Conservation (phyloP, 2,329 filamentous ascomycete genomes). For the Colletotrichum phormii region DNA sequence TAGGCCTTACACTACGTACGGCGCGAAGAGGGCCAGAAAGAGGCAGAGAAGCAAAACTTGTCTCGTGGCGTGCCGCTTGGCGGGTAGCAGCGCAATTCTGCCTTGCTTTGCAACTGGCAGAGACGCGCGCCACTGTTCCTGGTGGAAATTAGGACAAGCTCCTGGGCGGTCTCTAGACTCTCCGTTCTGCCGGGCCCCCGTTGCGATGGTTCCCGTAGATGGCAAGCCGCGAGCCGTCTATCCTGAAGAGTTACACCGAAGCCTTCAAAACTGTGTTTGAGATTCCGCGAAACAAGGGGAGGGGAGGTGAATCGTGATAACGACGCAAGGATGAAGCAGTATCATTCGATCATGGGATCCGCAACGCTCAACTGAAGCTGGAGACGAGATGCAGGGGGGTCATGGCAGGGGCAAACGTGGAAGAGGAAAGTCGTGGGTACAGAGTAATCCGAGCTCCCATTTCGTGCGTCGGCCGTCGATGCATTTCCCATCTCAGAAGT, state of each 20-base stretch:
- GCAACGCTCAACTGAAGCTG: constrained; percentile 12
- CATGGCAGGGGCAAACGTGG: constrained; percentile 11
- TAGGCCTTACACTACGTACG: constrained; percentile 20
- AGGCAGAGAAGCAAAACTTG: neutral
- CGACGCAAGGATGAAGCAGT: constrained; percentile 14
- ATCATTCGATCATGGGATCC: constrained; percentile 16
- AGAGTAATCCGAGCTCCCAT: constrained; percentile 15
- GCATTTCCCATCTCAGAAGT: constrained; percentile 6
- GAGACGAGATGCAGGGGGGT: constrained; percentile 14
- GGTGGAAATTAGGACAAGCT: constrained; percentile 36
- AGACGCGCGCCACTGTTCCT: constrained; percentile 33
- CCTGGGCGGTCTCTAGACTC: neutral
- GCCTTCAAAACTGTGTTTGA: neutral
- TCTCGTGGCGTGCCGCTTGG: constrained; percentile 28
- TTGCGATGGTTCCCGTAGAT: neutral
- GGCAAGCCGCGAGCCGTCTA: neutral
- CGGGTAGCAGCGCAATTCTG: constrained; percentile 18
- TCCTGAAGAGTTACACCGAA: neutral
- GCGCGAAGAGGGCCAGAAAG: constrained; percentile 1
- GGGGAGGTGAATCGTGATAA: neutral
- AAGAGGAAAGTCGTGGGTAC: neutral
- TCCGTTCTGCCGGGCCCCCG: neutral
- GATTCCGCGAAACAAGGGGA: neutral
- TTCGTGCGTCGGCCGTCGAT: constrained; percentile 19
- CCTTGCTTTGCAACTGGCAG: constrained; percentile 14